Conservation (phyloP, 1,284 basidiomycete genomes). For the Ganoderma boninense region DNA sequence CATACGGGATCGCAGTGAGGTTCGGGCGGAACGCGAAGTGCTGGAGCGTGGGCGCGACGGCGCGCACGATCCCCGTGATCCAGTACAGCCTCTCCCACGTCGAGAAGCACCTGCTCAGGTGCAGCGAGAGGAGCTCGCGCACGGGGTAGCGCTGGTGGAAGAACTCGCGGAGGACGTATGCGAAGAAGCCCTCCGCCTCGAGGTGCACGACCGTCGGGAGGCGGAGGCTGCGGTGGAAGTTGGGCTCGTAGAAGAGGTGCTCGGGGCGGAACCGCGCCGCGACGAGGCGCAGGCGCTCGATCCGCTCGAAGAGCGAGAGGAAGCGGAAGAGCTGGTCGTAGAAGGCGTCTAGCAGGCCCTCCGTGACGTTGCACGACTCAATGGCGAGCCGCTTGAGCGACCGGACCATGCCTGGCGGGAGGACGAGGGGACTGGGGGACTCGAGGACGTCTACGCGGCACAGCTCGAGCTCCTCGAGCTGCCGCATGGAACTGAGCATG, state of each 20-base stretch:
- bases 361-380: background rate
- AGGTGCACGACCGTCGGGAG: background rate
- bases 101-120: background rate
- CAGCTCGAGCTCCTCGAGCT: background rate
- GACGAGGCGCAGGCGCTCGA: background rate
- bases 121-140: background rate
- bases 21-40: background rate
- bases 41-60: background rate
- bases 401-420: background rate
- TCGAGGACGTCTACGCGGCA: background rate
- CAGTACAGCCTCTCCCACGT: background rate
- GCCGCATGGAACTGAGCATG: background rate
- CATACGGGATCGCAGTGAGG: background rate
- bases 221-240: background rate
- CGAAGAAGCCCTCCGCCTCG: background rate
- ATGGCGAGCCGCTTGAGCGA: background rate
- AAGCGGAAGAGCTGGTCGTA: constrained; percentile 1
- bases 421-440: background rate
- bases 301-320: background rate
- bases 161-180: background rate
- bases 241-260: too few relatives aligned
- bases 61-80: background rate
- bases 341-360: background rate
- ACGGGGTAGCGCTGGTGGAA: background rate
- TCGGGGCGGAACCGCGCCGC: background rate